These are phyloP conservation scores for Sugiyamaella marilandica DNA, from an alignment of 805 yeast species.

Conservation along the genomic window DNA sequence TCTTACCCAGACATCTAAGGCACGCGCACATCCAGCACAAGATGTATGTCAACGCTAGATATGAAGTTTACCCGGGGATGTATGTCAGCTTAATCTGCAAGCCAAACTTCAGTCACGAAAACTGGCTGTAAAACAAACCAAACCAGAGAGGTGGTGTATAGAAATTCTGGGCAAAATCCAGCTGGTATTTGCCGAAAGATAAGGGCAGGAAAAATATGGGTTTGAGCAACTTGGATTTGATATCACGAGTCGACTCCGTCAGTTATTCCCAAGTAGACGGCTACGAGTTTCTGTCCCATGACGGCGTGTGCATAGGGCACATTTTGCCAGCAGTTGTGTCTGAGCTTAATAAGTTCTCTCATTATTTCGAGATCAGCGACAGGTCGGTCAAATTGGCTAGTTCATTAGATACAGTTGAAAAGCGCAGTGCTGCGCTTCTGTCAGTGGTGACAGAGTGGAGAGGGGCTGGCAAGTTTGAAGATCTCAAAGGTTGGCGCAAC, in stretches of 20 bases:
- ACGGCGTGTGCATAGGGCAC: slow-evolving; percentile 25
- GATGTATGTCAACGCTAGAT: neutral
- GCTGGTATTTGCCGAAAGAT: too few species aligned
- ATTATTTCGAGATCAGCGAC: slow-evolving; percentile 27
- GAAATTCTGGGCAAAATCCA: too few species aligned
- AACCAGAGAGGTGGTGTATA: too few species aligned
- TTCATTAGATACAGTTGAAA: slow-evolving; percentile 36
- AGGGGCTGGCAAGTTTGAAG: slow-evolving; percentile 20
- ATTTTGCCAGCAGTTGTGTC: slow-evolving; percentile 25
- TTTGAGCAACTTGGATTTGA: slow-evolving; percentile 8
- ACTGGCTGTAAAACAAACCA: too few species aligned
- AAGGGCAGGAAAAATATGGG: neutral
- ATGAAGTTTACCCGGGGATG: neutral
- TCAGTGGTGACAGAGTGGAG: slow-evolving; percentile 25
- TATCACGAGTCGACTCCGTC: slow-evolving; percentile 6
- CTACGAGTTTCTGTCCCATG: slow-evolving; percentile 25
- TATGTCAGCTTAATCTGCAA: neutral
- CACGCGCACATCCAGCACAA: neutral
- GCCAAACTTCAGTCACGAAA: neutral
- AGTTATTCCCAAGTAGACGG: slow-evolving; percentile 2
- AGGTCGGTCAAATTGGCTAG: slow-evolving; percentile 31
- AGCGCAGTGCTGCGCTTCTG: slow-evolving; percentile 37
- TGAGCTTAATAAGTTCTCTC: slow-evolving; percentile 15
- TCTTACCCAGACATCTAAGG: neutral
- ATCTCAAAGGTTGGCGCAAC: slow-evolving; percentile 63